Evolutionary conservation across 2,329 filamentous ascomycete species (phyloP).

Genomic region (Colletotrichum incanum): DNA sequence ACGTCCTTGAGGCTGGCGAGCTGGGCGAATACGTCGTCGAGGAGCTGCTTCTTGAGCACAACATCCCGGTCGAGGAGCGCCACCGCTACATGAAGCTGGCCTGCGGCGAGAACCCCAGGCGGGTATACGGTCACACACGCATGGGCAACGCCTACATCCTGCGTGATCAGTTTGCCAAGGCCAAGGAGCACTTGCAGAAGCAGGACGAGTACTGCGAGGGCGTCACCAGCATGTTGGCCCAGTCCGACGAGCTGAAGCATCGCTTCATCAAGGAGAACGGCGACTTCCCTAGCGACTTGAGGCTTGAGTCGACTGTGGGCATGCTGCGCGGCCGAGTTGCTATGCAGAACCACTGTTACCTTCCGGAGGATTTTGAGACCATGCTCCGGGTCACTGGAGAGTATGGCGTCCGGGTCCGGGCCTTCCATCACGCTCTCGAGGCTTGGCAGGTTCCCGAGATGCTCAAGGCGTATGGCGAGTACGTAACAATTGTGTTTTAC

Average conservation of each 20-base stretch:
- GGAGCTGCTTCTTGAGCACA: constrained; percentile 59
- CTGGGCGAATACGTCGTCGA: constrained; percentile 57
- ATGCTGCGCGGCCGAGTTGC: constrained; percentile 59
- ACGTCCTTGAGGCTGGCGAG: constrained; percentile 52
- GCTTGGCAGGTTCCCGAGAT: constrained; percentile 59
- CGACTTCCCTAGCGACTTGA: constrained; percentile 53
- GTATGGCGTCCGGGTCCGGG: constrained; percentile 58
- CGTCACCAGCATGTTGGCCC: constrained; percentile 45
- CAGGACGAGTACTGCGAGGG: constrained; percentile 53
- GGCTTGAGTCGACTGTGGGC: constrained; percentile 58
- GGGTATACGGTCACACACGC: constrained; percentile 55
- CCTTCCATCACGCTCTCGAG: constrained; percentile 59
- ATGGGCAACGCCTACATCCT: constrained; percentile 59
- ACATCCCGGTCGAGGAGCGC: constrained; percentile 51
- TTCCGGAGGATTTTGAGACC: constrained; percentile 60
- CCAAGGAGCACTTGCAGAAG: constrained; percentile 53
- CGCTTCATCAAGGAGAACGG: constrained; percentile 39
- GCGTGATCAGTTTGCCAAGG: constrained; percentile 56
- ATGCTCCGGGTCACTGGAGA: constrained; percentile 60
- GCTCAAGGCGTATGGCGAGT: constrained; percentile 55
- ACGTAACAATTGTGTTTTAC: constrained; percentile 38
- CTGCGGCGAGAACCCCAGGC: constrained; percentile 62
- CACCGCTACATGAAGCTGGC: constrained; percentile 63
- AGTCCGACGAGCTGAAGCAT: constrained; percentile 46
- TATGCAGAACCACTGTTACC: constrained; percentile 63